Conservation (phyloP, 257 asterid genomes). For the Rauvolfia tetraphylla region DNA sequence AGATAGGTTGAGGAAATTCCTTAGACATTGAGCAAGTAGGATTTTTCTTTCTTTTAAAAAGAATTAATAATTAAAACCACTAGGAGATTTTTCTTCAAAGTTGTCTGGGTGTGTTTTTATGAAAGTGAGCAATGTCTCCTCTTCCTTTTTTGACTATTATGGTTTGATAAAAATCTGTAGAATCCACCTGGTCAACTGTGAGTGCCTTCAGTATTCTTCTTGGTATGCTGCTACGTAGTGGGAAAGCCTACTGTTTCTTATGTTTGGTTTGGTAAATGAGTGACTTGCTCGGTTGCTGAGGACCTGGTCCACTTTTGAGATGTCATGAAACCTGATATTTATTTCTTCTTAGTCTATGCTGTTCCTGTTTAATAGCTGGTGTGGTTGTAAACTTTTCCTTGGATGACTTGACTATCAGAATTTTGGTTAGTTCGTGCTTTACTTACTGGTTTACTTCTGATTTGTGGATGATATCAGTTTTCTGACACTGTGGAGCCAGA, state of each 20-base stretch:
- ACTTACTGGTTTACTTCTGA: constrained; percentile 8
- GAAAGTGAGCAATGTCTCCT: neutral
- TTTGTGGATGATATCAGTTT: constrained; percentile 43
- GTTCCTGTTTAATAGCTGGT: neutral
- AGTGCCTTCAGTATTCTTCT: neutral
- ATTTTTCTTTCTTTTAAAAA: neutral
- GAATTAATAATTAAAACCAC: neutral
- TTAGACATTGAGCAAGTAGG: neutral
- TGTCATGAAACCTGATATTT: neutral
- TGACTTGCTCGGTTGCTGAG: neutral
- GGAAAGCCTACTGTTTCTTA: neutral
- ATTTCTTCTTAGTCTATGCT: neutral
- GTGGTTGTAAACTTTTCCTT: neutral
- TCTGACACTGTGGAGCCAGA: constrained; percentile 54
- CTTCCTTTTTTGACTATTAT: neutral
- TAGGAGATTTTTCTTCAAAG: neutral
- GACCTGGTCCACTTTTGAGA: neutral
- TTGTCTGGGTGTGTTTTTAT: neutral
- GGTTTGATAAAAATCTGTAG: neutral
- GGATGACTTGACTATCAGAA: constrained; percentile 11
- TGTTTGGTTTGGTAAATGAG: constrained; percentile 2
- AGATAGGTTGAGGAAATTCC: neutral
- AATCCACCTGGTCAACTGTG: neutral
- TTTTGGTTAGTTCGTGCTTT: constrained; percentile 13
- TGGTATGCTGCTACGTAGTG: neutral